These are phyloP conservation scores for Zasmidium cellare DNA, from an alignment of 2,329 filamentous ascomycete species.

Conservation along the genomic window DNA sequence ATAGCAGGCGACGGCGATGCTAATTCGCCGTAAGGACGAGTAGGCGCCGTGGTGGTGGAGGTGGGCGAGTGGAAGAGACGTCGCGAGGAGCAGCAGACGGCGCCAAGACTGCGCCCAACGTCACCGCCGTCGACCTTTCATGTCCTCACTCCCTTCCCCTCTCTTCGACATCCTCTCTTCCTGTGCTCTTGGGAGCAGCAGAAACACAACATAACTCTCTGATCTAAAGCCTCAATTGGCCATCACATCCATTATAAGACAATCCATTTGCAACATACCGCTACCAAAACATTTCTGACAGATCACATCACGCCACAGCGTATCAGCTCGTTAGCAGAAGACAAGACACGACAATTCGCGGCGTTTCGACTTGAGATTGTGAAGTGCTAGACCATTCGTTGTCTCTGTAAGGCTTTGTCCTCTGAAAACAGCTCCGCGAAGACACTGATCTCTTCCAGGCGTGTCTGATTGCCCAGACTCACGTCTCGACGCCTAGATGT, in stretches of 20 bases:
- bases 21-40: background rate
- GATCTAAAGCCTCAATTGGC: no score
- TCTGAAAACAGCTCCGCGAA: background rate
- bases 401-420: background rate
- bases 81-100: background rate
- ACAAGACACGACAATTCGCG: background rate
- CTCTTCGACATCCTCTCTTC: no score
- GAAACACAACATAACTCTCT: no score
- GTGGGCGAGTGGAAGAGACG: background rate
- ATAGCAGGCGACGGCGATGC: background rate
- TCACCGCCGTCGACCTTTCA: no score
- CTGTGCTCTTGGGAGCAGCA: no score
- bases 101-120: background rate
- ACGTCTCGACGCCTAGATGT: background rate
- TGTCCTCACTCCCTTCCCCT: no score
- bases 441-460: background rate
- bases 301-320: background rate
- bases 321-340: background rate
- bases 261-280: background rate
- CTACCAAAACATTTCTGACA: background rate
- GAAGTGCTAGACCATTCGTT: background rate
- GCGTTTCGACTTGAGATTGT: background rate
- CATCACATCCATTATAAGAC: no score
- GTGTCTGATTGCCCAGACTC: no score
- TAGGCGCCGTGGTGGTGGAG: background rate